These are phyloP conservation scores for Triangularia setosa DNA, from an alignment of 2,329 filamentous ascomycete genomes.

Conservation along the genomic window DNA sequence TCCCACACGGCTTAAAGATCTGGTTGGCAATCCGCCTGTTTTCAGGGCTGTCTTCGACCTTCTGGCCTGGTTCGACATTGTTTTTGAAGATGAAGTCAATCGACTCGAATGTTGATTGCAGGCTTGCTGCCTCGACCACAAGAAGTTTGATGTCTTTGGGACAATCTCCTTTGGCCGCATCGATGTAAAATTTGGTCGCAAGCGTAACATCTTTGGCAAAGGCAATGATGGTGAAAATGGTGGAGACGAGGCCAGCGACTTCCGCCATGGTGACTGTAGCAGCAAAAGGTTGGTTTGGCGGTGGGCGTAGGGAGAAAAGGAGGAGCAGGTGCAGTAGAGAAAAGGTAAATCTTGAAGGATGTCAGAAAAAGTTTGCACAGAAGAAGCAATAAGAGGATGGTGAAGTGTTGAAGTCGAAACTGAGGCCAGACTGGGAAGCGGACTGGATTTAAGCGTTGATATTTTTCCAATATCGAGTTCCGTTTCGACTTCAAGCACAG, in stretches of 20 bases:
- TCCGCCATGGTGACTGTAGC: not conserved
- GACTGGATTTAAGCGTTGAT: not conserved
- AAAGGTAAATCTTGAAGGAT: not conserved
- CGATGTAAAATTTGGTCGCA: slow-evolving; percentile 6
- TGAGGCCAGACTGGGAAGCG: not conserved
- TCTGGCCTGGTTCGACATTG: not conserved
- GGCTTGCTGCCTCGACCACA: slow-evolving; percentile 10
- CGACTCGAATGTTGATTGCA: slow-evolving; percentile 9
- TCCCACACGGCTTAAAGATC: not conserved
- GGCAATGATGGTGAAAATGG: not conserved
- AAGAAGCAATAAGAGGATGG: not conserved
- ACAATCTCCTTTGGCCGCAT: slow-evolving; percentile 1
- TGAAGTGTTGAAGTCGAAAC: not conserved
- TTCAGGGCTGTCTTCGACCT: not conserved
- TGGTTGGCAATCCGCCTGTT: not conserved
- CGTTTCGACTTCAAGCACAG: not conserved
- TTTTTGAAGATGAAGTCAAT: not conserved
- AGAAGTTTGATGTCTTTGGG: slow-evolving; percentile 11
- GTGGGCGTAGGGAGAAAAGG: not conserved
- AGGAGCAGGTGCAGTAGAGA: not conserved
- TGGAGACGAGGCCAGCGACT: not conserved
- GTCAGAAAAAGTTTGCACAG: not conserved
- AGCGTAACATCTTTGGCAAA: not conserved
- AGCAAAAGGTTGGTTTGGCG: not conserved
- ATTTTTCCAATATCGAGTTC: not conserved